Evolutionary conservation across 768 basidiomycete species (phyloP).

Genomic region (Boletellus sp.): DNA sequence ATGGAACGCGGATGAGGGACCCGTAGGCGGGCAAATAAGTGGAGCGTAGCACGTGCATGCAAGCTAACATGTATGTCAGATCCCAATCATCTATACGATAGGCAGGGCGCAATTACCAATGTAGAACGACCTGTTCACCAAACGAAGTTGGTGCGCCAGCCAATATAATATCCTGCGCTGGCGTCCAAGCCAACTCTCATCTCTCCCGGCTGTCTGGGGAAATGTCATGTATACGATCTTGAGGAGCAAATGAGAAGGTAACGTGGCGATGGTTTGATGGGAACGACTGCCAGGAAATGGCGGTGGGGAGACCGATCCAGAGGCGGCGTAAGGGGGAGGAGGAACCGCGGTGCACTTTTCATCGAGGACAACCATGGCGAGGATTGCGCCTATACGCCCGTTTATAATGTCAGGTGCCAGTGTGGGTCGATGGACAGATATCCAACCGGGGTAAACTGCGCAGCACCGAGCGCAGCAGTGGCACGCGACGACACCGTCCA

Average conservation of each 20-base stretch:
- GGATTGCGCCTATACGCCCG: background rate
- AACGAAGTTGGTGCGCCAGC: slow-evolving; percentile 58
- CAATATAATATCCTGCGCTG: slow-evolving; percentile 71
- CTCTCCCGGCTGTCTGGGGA: slow-evolving; percentile 43
- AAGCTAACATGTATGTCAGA: slow-evolving; percentile 40
- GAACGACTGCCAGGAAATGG: slow-evolving; percentile 30
- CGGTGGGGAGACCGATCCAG: slow-evolving; percentile 27
- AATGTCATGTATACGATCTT: slow-evolving; percentile 67
- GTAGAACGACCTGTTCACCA: slow-evolving; percentile 65
- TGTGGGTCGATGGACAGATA: too few species aligned
- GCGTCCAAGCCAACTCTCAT: slow-evolving; percentile 39
- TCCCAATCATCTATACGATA: background rate
- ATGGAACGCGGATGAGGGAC: slow-evolving; percentile 59
- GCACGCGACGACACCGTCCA: background rate
- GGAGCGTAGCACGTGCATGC: slow-evolving; percentile 78
- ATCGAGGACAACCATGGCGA: slow-evolving; percentile 44
- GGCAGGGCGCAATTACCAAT: slow-evolving; percentile 39
- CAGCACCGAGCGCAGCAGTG: too few species aligned
- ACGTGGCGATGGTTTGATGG: slow-evolving; percentile 26
- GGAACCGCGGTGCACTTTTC: slow-evolving; percentile 35
- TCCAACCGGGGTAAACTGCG: background rate
- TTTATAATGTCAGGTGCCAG: too few species aligned
- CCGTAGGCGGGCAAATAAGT: slow-evolving; percentile 68
- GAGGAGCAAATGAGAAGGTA: slow-evolving; percentile 65
- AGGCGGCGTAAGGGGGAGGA: slow-evolving; percentile 37